Base-by-base conservation (phyloP, 345 rosid genomes). In the Stellera chamaejasme region DNA sequence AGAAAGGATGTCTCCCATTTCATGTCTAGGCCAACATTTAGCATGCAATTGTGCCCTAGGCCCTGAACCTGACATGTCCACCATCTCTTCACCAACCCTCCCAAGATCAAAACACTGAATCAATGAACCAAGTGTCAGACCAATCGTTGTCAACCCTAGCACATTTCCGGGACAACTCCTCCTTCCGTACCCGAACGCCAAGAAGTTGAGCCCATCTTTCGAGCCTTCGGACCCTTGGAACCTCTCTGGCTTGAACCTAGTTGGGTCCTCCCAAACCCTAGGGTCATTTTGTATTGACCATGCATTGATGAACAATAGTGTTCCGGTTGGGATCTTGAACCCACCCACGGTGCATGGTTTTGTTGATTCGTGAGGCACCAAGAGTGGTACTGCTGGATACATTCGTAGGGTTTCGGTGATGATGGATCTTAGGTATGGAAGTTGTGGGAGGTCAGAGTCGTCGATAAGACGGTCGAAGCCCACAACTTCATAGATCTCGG, bases 91-190 rank as follows among this genome's bases (percentile, higher is more conserved):
- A 9, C 48, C 63, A 0, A 66, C 19, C 3, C 28, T 61, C 13
- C 32, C 45, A 71, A 71, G 66, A 0, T 71, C 75, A 4, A 66
- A 71, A 13, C 75, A 71, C 2, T 71, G 75, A 53, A 71, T 58
- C 68, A 70, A 62, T 27, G 75, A 56, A 4, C 74, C 74, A 12
- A 70, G 43, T 10, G 70, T 58, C 62, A 70, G 57, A 10, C 63
- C 48, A 55, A 66, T 64, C 2, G 61, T 62, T 48, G 50, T 61
- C 54, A 57, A 25, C 1, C 64, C 75, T 43, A 59, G 32, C 13
- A 43, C 54, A 11, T 26, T 54, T 1, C 54, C 63, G 3, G 54
- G 63, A 48, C 63, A 59, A 2, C 36, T 10, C 42, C 62, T 58
- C 13, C 51, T 12, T 2, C 60, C 60, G 8, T 3, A 43, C n/a